phyloP scores from a whole-genome alignment of 345 rosid species.

The Conringia planisiliqua region DNA sequence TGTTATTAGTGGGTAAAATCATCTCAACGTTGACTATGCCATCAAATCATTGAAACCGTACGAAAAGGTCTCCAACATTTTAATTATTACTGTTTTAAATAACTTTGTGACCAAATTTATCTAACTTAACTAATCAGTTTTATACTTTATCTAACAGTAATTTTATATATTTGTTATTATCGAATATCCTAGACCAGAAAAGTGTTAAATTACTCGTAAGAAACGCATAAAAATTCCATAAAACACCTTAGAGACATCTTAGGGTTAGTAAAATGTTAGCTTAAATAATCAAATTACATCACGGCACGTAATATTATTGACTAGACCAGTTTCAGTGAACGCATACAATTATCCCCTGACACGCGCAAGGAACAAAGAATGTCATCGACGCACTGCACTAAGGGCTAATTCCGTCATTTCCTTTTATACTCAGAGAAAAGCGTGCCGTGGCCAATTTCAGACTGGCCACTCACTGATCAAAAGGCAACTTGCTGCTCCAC shows the following conservation, averaged over 20 bases:
- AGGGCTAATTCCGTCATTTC: slow-evolving; percentile 7
- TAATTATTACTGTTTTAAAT: not conserved
- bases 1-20: slow-evolving; percentile 15
- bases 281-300: not conserved
- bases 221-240: not conserved
- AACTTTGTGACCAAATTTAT: not conserved
- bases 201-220: not conserved
- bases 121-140: not conserved
- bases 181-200: not conserved
- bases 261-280: not conserved
- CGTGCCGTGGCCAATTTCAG: slow-evolving; percentile 16
- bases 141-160: not conserved
- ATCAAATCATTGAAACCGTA: slow-evolving; percentile 4
- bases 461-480: slow-evolving; percentile 16
- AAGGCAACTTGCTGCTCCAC: slow-evolving; percentile 15
- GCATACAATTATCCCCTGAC: slow-evolving; percentile 30
- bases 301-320: slow-evolving; percentile 8
- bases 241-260: not conserved
- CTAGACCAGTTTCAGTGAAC: not conserved
- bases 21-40: slow-evolving; percentile 7
- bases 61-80: not conserved
- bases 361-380: slow-evolving; percentile 2
- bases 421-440: not conserved
- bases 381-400: not conserved
- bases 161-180: not conserved